A percentile compares a stretch with the other conserved stretches of the same genome.
Conservation (phyloP, 192 early-diverging fungal genomes). For the Pilaira anomala region DNA sequence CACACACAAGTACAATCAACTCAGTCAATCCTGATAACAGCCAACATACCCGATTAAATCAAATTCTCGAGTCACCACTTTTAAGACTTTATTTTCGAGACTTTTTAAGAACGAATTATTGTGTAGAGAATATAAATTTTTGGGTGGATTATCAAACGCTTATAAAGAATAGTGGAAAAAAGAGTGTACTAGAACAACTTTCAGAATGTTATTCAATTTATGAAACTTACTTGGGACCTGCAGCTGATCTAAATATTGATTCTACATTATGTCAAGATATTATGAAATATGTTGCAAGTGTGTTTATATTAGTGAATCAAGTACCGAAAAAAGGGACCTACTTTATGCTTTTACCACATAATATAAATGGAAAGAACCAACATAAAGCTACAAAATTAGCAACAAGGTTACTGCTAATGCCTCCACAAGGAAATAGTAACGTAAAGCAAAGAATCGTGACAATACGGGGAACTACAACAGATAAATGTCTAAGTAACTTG, state of each 20-base stretch:
- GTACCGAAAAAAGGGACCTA: neutral
- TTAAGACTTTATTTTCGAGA: constrained; percentile 56
- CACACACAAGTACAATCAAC: neutral
- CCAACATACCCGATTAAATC: constrained; percentile 44
- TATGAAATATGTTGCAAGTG: constrained; percentile 27
- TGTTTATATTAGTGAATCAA: constrained; percentile 10
- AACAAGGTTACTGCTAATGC: neutral
- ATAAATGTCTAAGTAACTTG: constrained; percentile 21
- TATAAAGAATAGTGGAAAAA: constrained; percentile 26
- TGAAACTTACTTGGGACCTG: constrained; percentile 45
- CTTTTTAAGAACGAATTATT: constrained; percentile 62
- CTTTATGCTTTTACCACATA: constrained; percentile 5
- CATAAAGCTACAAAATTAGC: neutral
- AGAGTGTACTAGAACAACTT: constrained; percentile 32
- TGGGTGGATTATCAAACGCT: constrained; percentile 52
- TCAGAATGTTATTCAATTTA: constrained; percentile 51
- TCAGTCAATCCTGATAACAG: neutral
- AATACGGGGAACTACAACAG: constrained; percentile 11
- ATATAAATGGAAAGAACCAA: neutral
- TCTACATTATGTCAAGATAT: constrained; percentile 47
- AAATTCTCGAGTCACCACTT: constrained; percentile 52
- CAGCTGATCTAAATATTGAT: constrained; percentile 53
- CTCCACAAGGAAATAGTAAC: neutral
- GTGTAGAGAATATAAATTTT: constrained; percentile 74
- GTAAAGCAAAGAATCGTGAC: neutral